Evolutionary conservation across 2,329 filamentous ascomycete species (phyloP).

Genomic region (Sphaerulina populicola): DNA sequence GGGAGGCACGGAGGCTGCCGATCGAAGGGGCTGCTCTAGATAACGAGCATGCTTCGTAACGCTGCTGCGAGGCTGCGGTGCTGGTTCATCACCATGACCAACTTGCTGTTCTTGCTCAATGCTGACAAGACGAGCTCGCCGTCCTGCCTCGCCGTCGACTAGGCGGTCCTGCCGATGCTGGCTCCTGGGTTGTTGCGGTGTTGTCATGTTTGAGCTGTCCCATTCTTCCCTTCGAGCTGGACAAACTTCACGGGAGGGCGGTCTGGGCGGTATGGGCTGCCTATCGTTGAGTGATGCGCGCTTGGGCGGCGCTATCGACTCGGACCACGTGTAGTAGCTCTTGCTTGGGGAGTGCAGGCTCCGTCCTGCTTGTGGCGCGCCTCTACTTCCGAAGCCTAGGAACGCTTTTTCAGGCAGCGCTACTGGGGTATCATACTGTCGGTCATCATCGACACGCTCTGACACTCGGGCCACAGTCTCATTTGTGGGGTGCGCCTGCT

Average conservation of each 20-base stretch:
- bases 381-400: conserved; percentile 35
- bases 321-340: conserved; percentile 38
- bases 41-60: background rate
- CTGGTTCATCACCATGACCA: background rate
- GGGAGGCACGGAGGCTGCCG: background rate
- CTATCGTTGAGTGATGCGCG: background rate
- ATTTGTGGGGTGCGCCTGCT: background rate
- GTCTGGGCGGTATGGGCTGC: background rate
- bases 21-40: background rate
- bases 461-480: background rate
- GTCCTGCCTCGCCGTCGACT: too few species aligned
- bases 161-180: too few species aligned
- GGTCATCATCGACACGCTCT: background rate
- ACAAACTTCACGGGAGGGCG: too few species aligned
- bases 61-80: background rate
- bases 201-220: too few species aligned
- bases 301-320: conserved; percentile 25
- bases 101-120: too few species aligned
- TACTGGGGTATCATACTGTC: conserved; percentile 17
- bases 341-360: conserved; percentile 22
- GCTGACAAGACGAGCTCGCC: too few species aligned
- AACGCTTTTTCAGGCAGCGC: conserved; percentile 33
- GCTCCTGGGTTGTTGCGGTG: too few species aligned
- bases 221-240: too few species aligned
- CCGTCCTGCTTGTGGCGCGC: conserved; percentile 18